Percentiles rank a stretch among this genome's conserved stretches.
Evolutionary conservation across 371 early-diverging fungal genomes (phyloP).

Genomic region (Dichotomocladium elegans): DNA sequence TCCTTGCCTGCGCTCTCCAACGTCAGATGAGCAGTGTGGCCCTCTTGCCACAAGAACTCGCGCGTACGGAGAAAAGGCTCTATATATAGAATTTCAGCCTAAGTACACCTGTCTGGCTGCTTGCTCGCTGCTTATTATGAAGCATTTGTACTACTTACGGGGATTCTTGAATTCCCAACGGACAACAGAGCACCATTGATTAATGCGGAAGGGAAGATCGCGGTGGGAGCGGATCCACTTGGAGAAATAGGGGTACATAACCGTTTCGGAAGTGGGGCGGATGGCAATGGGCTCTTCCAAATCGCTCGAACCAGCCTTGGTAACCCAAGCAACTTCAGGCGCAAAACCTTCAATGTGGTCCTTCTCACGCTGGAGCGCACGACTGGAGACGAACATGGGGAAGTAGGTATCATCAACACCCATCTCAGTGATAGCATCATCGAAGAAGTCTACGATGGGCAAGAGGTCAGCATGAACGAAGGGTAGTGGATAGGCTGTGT

Average conservation of each 20-base stretch:
- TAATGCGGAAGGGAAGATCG: constrained; percentile 97
- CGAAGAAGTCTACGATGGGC: constrained; percentile 76
- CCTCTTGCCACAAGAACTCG: constrained; percentile 99
- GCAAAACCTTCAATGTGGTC: constrained; percentile 99
- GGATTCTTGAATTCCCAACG: constrained; percentile 99
- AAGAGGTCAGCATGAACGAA: neutral
- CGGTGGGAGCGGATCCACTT: constrained; percentile 99
- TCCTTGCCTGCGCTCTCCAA: constrained; percentile 92
- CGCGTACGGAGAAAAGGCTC: constrained; percentile 99
- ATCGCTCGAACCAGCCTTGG: constrained; percentile 92
- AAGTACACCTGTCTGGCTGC: neutral
- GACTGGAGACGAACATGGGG: constrained; percentile 98
- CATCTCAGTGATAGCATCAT: constrained; percentile 83
- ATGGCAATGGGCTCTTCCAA: constrained; percentile 98
- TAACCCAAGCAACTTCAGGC: constrained; percentile 99
- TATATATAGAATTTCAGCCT: too few relatives aligned
- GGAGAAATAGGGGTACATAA: constrained; percentile 99
- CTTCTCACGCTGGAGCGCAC: constrained; percentile 95
- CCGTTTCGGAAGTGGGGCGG: constrained; percentile 99
- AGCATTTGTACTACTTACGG: constrained; percentile 49
- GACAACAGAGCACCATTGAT: constrained; percentile 99
- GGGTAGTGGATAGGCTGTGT: neutral
- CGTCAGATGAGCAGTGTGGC: constrained; percentile 97
- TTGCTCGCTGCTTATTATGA: neutral
- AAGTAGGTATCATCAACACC: constrained; percentile 99